phyloP scores from a whole-genome alignment of 352 stramenopile genomes.

The Phytophthora multivora region DNA sequence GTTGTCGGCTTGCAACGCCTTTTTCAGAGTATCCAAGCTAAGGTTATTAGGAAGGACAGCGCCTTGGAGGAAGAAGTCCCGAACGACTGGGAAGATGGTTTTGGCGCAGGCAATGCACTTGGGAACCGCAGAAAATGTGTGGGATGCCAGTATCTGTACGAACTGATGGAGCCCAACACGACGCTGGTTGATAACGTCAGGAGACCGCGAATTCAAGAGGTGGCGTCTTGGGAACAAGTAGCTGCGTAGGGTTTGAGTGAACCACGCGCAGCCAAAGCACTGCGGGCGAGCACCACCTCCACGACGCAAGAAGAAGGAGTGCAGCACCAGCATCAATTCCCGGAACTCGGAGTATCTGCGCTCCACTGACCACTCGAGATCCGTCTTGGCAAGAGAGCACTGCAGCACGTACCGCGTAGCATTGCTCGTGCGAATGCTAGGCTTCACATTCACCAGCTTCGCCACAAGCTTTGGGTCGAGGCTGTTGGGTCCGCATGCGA shows the following conservation, averaged over 20 bases:
- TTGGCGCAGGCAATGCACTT: constrained; percentile 72
- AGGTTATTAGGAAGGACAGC: constrained; percentile 34
- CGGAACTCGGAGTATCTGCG: constrained; percentile 80
- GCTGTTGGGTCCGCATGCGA: constrained; percentile 53
- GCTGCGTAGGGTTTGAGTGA: constrained; percentile 56
- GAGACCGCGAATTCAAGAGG: constrained; percentile 50
- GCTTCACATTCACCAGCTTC: constrained; percentile 35
- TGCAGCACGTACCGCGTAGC: constrained; percentile 54
- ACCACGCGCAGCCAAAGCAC: constrained; percentile 82
- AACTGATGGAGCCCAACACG: constrained; percentile 61
- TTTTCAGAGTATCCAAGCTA: constrained; percentile 35
- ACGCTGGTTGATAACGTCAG: constrained; percentile 53
- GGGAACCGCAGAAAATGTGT: constrained; percentile 80
- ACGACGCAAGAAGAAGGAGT: constrained; percentile 49
- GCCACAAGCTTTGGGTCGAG: constrained; percentile 61
- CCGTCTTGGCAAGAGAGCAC: constrained; percentile 41
- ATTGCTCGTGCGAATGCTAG: neutral
- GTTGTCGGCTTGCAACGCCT: constrained; percentile 38
- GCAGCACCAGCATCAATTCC: constrained; percentile 51
- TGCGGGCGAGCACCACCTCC: constrained; percentile 39
- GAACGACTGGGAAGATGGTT: constrained; percentile 56
- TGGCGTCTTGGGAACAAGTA: constrained; percentile 73
- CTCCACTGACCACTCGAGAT: constrained; percentile 63
- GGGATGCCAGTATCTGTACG: constrained; percentile 51
- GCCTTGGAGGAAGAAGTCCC: constrained; percentile 63